A percentile compares a stretch with the other conserved stretches of the same genome.
Conservation (phyloP, 441 rosid genomes). For the Eutrema salsugineum region DNA sequence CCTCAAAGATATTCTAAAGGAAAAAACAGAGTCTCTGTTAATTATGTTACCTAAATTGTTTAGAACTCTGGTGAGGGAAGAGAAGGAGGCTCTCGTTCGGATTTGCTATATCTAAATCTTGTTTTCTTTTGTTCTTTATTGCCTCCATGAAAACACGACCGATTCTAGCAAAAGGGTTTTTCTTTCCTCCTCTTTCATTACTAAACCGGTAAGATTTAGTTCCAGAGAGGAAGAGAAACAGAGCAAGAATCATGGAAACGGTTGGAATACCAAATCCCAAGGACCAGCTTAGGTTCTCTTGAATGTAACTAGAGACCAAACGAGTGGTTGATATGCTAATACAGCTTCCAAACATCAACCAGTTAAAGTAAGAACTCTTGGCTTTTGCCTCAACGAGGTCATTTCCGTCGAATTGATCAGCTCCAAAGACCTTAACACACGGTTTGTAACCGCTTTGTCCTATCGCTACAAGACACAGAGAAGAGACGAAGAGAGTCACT, state of each 20-base stretch:
- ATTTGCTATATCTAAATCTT: conserved; percentile 12
- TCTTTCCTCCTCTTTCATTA: neutral
- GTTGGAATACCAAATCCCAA: conserved; percentile 49
- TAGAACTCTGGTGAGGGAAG: conserved; percentile 25
- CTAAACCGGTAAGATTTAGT: conserved; percentile 34
- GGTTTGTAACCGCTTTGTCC: conserved; percentile 54
- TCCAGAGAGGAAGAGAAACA: conserved; percentile 44
- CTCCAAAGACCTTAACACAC: conserved; percentile 56
- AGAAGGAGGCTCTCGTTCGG: conserved; percentile 32
- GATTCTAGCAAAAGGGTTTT: conserved; percentile 36
- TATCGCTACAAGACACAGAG: conserved; percentile 47
- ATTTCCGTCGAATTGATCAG: conserved; percentile 50
- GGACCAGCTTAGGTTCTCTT: conserved; percentile 53
- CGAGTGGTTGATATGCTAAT: conserved; percentile 18
- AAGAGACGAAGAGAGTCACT: conserved; percentile 34
- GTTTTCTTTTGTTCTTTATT: conserved; percentile 30
- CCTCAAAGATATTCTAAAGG: neutral
- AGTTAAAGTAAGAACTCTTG: conserved; percentile 60
- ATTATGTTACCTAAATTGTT: conserved; percentile 44
- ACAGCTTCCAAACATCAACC: conserved; percentile 49
- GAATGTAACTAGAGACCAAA: conserved; percentile 38
- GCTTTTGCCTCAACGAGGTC: conserved; percentile 36
- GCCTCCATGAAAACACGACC: conserved; percentile 41
- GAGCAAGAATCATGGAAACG: conserved; percentile 36
- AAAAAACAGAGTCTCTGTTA: neutral